These are phyloP conservation scores for Penicillium chermesinum DNA, from an alignment of 495 filamentous ascomycete genomes.

Conservation along the genomic window DNA sequence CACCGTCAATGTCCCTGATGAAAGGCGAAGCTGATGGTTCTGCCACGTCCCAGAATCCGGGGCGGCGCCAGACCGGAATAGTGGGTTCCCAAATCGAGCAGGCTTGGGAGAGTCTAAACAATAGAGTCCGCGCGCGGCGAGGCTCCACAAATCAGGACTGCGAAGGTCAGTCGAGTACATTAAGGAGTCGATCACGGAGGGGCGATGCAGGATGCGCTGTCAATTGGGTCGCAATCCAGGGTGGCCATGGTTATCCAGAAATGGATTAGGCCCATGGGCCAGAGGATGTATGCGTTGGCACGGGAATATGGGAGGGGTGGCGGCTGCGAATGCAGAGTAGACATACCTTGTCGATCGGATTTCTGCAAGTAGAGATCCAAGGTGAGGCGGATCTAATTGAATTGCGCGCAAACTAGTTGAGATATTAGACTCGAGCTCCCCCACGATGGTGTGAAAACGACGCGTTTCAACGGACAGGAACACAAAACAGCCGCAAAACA, in stretches of 20 bases:
- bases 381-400: slow-evolving; percentile 21
- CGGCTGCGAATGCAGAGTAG: slow-evolving; percentile 1
- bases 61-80: slow-evolving; percentile 27
- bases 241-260: slow-evolving; percentile 15
- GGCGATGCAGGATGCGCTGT: slow-evolving; percentile 29
- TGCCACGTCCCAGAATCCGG: slow-evolving; percentile 27
- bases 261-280: slow-evolving; percentile 29
- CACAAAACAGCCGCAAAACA: slow-evolving; percentile 11
- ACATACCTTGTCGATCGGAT: slow-evolving; percentile 42
- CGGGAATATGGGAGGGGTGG: slow-evolving; percentile 16
- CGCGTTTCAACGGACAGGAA: slow-evolving; percentile 3
- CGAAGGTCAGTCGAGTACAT: slow-evolving; percentile 21
- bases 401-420: slow-evolving; percentile 11
- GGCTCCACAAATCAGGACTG: slow-evolving; percentile 22
- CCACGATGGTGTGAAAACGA: slow-evolving; percentile 19
- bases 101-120: slow-evolving; percentile 8
- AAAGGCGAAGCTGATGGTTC: slow-evolving; percentile 7
- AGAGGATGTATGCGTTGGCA: slow-evolving; percentile 49
- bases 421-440: slow-evolving; percentile 13
- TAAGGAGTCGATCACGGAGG: slow-evolving; percentile 4
- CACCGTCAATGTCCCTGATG: background rate
- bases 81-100: slow-evolving; percentile 11
- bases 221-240: slow-evolving; percentile 12
- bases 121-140: slow-evolving; percentile 20
- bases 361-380: slow-evolving; percentile 26